These are phyloP conservation scores for Dendrobium chrysotoxum DNA, from an alignment of 106 monocot genomes.

Conservation along the genomic window DNA sequence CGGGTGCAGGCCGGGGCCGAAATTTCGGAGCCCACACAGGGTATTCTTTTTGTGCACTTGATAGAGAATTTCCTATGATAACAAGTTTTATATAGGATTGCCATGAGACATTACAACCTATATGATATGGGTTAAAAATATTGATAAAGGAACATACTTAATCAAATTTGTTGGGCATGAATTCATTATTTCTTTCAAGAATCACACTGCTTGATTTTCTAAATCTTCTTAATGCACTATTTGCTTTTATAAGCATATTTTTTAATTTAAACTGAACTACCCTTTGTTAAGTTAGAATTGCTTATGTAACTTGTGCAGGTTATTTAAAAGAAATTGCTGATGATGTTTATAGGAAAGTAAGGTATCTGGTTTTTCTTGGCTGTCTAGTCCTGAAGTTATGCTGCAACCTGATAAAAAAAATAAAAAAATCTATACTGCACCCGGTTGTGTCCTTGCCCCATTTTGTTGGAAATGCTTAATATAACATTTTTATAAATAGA, in stretches of 20 bases:
- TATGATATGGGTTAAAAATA: too few species aligned
- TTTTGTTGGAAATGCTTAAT: background rate
- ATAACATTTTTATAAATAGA: background rate
- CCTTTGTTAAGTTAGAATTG: background rate
- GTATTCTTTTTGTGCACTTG: too few species aligned
- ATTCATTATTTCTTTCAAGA: too few species aligned
- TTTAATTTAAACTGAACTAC: background rate
- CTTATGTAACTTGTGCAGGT: conserved; percentile 36
- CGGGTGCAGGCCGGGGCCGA: too few species aligned
- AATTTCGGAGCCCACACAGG: too few species aligned
- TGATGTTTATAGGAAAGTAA: conserved; percentile 70
- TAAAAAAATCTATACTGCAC: background rate
- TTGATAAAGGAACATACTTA: too few species aligned
- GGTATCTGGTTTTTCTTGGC: conserved; percentile 30
- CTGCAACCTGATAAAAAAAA: background rate
- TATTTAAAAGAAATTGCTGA: conserved; percentile 67
- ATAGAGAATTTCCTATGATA: background rate
- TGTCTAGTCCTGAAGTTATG: background rate
- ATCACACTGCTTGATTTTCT: background rate
- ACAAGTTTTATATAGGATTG: background rate
- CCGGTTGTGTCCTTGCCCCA: background rate
- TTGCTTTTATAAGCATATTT: background rate
- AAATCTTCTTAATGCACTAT: background rate
- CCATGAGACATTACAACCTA: background rate
- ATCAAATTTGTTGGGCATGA: too few species aligned